Conservation (phyloP, 257 asterid genomes). For the Nicotiana sylvestris region DNA sequence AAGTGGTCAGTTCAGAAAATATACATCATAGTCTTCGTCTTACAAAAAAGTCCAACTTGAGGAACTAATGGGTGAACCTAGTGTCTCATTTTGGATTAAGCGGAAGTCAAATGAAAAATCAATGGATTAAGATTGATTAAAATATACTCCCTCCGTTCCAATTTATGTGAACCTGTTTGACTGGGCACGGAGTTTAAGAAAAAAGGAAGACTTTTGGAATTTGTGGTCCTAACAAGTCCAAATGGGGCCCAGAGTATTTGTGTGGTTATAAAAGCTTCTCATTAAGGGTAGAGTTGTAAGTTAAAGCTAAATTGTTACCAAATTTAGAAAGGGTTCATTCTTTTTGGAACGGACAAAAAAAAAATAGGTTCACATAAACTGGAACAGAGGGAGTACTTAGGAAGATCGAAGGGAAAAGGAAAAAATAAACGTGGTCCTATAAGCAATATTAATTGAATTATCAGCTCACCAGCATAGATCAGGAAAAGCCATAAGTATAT, state of each 20-base stretch:
- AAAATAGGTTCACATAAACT: too few species aligned
- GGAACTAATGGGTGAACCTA: neutral
- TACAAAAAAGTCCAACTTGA: neutral
- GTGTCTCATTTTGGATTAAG: neutral
- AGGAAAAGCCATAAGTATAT: neutral
- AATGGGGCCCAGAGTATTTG: too few species aligned
- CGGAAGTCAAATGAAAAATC: neutral
- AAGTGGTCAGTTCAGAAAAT: neutral
- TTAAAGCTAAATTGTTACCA: too few species aligned
- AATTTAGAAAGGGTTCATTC: too few species aligned
- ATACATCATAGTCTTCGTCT: neutral
- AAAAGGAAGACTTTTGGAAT: too few species aligned
- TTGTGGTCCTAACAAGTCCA: too few species aligned
- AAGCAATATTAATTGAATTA: neutral
- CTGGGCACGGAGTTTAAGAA: too few species aligned
- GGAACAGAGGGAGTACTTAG: neutral
- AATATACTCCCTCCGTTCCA: neutral
- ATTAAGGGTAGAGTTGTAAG: too few species aligned
- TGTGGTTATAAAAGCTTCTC: too few species aligned
- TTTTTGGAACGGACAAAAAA: too few species aligned
- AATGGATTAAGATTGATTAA: neutral
- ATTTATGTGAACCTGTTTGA: too few species aligned
- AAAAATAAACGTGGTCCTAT: neutral
- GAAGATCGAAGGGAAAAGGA: neutral
- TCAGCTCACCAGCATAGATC: neutral